A percentile compares a stretch with the other conserved stretches of the same genome.
phyloP scores from a whole-genome alignment of 768 basidiomycete species.

The Phlegmacium glaucopus region DNA sequence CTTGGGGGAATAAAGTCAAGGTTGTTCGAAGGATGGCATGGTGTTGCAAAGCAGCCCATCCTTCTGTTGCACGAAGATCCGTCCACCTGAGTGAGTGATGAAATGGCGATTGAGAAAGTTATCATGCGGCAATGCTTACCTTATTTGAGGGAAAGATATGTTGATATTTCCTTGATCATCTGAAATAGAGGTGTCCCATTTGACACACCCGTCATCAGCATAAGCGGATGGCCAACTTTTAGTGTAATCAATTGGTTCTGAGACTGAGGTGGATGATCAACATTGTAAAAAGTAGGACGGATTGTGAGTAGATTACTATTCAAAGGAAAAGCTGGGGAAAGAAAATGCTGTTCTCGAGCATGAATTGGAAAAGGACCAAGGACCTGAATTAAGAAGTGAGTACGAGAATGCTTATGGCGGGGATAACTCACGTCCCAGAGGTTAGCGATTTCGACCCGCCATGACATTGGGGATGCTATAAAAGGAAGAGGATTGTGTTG shows the following conservation, averaged over 20 bases:
- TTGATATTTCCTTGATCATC: slow-evolving; percentile 44
- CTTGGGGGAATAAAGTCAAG: slow-evolving; percentile 49
- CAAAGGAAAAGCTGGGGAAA: slow-evolving; percentile 76
- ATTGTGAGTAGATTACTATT: slow-evolving; percentile 41
- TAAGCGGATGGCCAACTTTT: slow-evolving; percentile 64
- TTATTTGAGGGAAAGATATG: slow-evolving; percentile 64
- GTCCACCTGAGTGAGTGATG: slow-evolving; percentile 52
- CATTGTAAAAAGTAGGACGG: neutral
- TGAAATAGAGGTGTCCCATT: slow-evolving; percentile 49
- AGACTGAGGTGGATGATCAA: slow-evolving; percentile 34
- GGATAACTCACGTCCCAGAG: slow-evolving; percentile 38
- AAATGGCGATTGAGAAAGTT: neutral
- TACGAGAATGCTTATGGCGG: neutral
- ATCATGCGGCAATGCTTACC: slow-evolving; percentile 30
- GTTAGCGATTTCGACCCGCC: slow-evolving; percentile 6
- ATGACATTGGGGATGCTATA: neutral
- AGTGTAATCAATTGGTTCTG: slow-evolving; percentile 45
- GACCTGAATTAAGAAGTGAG: slow-evolving; percentile 38
- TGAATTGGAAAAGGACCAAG: slow-evolving; percentile 84
- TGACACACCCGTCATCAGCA: slow-evolving; percentile 57
- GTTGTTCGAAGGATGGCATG: slow-evolving; percentile 66
- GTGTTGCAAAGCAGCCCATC: slow-evolving; percentile 87
- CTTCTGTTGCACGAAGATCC: slow-evolving; percentile 69
- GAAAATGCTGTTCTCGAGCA: slow-evolving; percentile 77
- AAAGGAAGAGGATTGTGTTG: neutral